Evolutionary conservation across 495 filamentous ascomycete species (phyloP).

Genomic region (Podospora comata): DNA sequence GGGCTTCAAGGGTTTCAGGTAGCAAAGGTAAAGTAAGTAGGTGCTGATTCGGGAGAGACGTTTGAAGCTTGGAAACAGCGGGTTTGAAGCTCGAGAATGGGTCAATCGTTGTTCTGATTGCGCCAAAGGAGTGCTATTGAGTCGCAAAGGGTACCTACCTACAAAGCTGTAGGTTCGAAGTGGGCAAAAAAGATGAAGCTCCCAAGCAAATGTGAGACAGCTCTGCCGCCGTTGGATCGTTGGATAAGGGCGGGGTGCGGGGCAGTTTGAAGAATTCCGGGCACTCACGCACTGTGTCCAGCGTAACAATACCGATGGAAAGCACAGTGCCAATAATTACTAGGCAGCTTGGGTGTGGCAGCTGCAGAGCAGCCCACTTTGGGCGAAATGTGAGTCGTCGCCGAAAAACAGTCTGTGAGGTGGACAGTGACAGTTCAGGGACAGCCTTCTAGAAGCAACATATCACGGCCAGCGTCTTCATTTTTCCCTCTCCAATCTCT

Average conservation of each 20-base stretch:
- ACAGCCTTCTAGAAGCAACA: background rate
- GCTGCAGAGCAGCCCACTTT: slow-evolving; percentile 10
- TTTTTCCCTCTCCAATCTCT: background rate
- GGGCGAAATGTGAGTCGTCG: slow-evolving; percentile 15
- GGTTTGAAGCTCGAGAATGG: too few relatives aligned
- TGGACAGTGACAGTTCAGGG: background rate
- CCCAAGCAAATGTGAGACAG: background rate
- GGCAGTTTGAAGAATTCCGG: background rate
- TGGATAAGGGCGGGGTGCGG: too few relatives aligned
- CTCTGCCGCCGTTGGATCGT: background rate
- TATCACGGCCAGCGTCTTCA: too few relatives aligned
- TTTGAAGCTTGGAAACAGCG: background rate
- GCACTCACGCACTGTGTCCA: background rate
- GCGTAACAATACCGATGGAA: background rate
- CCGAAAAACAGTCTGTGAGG: slow-evolving; percentile 6
- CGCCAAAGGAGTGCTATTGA: too few relatives aligned
- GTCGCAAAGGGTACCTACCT: too few relatives aligned
- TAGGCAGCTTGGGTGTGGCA: background rate
- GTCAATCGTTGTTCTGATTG: background rate
- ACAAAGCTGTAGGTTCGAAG: background rate
- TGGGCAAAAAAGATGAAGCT: background rate
- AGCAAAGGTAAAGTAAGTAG: too few relatives aligned
- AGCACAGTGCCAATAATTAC: slow-evolving; percentile 17
- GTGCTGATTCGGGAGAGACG: background rate
- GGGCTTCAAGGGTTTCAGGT: too few relatives aligned